Evolutionary conservation across 2,329 filamentous ascomycete genomes (phyloP).

Genomic region (Talaromyces albobiverticillius): DNA sequence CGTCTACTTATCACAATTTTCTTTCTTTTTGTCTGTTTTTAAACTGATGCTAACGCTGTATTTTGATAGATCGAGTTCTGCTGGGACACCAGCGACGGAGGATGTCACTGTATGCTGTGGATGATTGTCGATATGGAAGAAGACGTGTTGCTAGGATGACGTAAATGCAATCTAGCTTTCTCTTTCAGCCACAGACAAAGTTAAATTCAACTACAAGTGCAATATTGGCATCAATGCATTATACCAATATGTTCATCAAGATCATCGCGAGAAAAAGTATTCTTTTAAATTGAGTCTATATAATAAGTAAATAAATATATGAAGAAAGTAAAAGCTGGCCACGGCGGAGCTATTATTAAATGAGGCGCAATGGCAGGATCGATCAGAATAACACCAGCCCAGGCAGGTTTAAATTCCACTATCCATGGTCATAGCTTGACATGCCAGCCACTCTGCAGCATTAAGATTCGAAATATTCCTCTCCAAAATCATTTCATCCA

Average conservation of each 20-base stretch:
- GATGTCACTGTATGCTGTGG: constrained; percentile 16
- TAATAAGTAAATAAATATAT: not conserved
- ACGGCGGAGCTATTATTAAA: not conserved
- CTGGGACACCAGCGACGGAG: constrained; percentile 7
- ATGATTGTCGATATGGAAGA: not conserved
- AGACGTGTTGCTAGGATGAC: too few relatives aligned
- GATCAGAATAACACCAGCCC: not conserved
- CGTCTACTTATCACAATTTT: not conserved
- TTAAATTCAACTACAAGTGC: too few relatives aligned
- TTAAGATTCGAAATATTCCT: not conserved
- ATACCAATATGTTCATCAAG: too few relatives aligned
- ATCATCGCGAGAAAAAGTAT: too few relatives aligned
- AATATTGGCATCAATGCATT: too few relatives aligned
- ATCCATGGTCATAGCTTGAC: not conserved
- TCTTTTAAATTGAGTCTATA: too few relatives aligned
- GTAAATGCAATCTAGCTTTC: too few relatives aligned
- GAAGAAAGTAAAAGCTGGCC: not conserved
- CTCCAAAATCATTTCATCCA: not conserved
- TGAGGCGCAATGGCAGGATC: not conserved
- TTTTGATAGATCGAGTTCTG: constrained; percentile 1
- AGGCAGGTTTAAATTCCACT: not conserved
- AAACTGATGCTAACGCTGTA: not conserved
- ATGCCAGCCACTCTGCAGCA: not conserved
- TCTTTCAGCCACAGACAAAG: too few relatives aligned
- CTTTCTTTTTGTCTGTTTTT: not conserved